Evolutionary conservation across 2,329 filamentous ascomycete genomes (phyloP).

Genomic region (Lachnellula hyalina): DNA sequence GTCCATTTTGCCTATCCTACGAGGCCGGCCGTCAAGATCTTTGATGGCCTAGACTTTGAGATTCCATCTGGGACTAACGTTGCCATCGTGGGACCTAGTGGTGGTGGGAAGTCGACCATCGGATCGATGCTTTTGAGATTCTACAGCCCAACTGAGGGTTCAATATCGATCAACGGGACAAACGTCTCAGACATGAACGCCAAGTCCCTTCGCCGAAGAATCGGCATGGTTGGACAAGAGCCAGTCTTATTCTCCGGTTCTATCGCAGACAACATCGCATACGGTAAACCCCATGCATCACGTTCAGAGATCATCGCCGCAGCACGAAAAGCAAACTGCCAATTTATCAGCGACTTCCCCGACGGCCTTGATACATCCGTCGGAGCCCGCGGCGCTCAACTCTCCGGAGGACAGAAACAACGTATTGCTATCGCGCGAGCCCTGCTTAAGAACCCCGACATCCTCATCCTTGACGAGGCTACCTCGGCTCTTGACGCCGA

Average conservation of each 20-base stretch:
- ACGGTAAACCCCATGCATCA: conserved; percentile 76
- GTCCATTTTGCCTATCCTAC: conserved; percentile 92
- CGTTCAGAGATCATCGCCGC: conserved; percentile 78
- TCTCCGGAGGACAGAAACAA: conserved; percentile 96
- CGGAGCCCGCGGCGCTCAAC: conserved; percentile 83
- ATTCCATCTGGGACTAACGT: conserved; percentile 93
- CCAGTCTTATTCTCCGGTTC: conserved; percentile 86
- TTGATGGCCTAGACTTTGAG: conserved; percentile 80
- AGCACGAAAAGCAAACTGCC: conserved; percentile 88
- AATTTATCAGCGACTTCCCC: conserved; percentile 94
- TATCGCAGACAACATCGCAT: conserved; percentile 85
- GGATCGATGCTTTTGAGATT: conserved; percentile 87
- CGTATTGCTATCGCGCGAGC: conserved; percentile 95
- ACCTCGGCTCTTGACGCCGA: conserved; percentile 95
- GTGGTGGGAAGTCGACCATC: conserved; percentile 94
- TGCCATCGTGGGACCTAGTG: conserved; percentile 92
- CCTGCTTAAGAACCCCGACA: conserved; percentile 91
- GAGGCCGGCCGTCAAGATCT: conserved; percentile 84
- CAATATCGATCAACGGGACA: conserved; percentile 75
- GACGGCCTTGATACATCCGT: conserved; percentile 93
- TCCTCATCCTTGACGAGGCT: conserved; percentile 92
- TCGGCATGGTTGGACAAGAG: conserved; percentile 93
- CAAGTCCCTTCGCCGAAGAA: conserved; percentile 85
- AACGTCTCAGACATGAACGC: conserved; percentile 85
- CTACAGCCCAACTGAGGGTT: conserved; percentile 74